A percentile compares a stretch with the other conserved stretches of the same genome.
Conservation (phyloP, 2,329 filamentous ascomycete species). For the Diplodia sapinea region DNA sequence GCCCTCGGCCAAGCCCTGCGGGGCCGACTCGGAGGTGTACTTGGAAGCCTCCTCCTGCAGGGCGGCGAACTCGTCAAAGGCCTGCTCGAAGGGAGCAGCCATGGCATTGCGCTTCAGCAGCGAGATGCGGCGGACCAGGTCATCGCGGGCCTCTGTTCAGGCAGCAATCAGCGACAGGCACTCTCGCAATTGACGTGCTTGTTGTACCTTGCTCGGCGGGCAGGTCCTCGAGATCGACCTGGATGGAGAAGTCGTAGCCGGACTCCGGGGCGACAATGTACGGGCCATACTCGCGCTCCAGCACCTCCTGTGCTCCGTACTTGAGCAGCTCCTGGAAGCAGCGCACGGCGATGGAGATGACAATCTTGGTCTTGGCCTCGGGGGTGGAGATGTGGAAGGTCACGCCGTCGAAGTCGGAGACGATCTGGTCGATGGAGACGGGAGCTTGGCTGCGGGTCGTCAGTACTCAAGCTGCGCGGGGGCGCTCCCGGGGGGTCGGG, state of each 20-base stretch:
- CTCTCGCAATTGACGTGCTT: background rate
- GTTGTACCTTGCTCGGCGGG: conserved; percentile 76
- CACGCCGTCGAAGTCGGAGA: conserved; percentile 98
- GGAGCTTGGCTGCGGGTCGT: conserved; percentile 72
- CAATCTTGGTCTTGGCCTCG: conserved; percentile 89
- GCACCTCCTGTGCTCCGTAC: conserved; percentile 89
- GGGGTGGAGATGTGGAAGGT: conserved; percentile 98
- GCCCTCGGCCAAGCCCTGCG: conserved; percentile 86
- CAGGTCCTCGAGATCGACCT: conserved; percentile 85
- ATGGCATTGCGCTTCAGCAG: conserved; percentile 97
- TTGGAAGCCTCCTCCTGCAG: conserved; percentile 87
- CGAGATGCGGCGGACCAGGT: conserved; percentile 83
- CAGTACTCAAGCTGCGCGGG: conserved; percentile 39
- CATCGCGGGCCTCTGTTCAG: conserved; percentile 75
- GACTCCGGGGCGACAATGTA: conserved; percentile 87
- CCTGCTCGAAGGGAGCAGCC: conserved; percentile 97
- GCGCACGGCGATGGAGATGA: conserved; percentile 92
- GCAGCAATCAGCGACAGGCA: conserved; percentile 40
- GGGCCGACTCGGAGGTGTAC: conserved; percentile 92
- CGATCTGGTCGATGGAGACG: conserved; percentile 92
- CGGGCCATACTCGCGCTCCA: conserved; percentile 91
- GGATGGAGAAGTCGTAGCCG: conserved; percentile 94
- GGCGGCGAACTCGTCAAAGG: conserved; percentile 89
- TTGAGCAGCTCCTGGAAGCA: conserved; percentile 91
- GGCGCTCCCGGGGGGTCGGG: conserved; percentile 25